Percentiles rank a stretch among this genome's conserved stretches.
These are phyloP conservation scores for Pyrus betulifolia DNA, from an alignment of 306 rosid species.

Conservation along the genomic window DNA sequence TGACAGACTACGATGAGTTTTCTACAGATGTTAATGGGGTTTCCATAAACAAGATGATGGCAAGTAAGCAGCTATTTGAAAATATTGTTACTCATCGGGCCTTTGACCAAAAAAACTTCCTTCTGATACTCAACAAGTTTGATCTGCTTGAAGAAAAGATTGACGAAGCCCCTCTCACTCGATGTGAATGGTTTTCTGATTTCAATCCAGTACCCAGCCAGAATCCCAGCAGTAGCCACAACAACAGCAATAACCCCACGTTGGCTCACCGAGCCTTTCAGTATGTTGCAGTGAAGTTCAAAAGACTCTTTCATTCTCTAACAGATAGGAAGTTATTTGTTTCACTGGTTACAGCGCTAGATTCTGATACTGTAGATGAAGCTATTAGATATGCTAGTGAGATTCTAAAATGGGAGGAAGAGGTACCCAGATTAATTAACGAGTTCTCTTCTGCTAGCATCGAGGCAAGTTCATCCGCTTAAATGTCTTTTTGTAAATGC, in stretches of 20 bases:
- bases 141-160: conserved; percentile 62
- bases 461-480: conserved; percentile 35
- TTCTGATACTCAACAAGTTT: conserved; percentile 54
- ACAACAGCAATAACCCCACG: conserved; percentile 30
- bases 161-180: conserved; percentile 37
- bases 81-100: conserved; percentile 38
- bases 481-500: neutral
- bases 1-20: conserved; percentile 57
- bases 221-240: conserved; percentile 14
- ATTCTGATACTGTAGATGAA: conserved; percentile 49
- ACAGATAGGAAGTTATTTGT: conserved; percentile 60
- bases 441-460: conserved; percentile 38
- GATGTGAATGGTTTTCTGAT: conserved; percentile 67
- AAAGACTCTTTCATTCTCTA: conserved; percentile 36
- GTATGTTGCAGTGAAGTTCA: conserved; percentile 64
- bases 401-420: conserved; percentile 40
- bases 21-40: conserved; percentile 36
- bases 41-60: conserved; percentile 52
- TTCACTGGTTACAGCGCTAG: conserved; percentile 47
- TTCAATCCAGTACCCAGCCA: conserved; percentile 45
- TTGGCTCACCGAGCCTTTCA: conserved; percentile 53
- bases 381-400: conserved; percentile 71
- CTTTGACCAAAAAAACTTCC: conserved; percentile 42
- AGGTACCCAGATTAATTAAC: conserved; percentile 21
- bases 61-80: conserved; percentile 57